A percentile compares a stretch with the other conserved stretches of the same genome.
These are phyloP conservation scores for Ceratocystis alfenasii DNA, from an alignment of 2,329 filamentous ascomycete species.

Conservation along the genomic window DNA sequence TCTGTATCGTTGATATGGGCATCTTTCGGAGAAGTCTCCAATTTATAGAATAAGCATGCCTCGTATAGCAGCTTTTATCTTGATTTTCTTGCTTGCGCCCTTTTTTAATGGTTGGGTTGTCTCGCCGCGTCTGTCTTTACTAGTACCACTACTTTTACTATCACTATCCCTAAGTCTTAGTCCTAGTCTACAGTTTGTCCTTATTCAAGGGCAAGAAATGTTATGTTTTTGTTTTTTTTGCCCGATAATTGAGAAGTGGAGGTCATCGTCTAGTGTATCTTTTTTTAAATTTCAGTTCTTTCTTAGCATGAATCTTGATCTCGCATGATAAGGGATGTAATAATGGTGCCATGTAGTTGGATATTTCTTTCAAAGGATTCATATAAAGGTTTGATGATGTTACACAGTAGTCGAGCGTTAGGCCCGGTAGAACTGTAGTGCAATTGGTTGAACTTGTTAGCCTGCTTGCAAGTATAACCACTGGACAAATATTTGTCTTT, in stretches of 20 bases:
- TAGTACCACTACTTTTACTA: background rate
- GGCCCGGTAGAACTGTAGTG: background rate
- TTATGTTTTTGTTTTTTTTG: background rate
- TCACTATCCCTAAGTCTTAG: conserved; percentile 1
- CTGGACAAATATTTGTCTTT: no score
- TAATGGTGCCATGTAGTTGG: background rate
- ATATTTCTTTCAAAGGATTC: background rate
- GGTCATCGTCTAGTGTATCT: background rate
- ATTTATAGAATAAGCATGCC: conserved; percentile 10
- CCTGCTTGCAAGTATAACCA: no score
- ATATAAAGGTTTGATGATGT: background rate
- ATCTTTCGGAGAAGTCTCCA: conserved; percentile 4
- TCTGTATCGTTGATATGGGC: background rate
- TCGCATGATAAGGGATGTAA: background rate
- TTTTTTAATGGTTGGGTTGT: background rate
- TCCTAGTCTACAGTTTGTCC: conserved; percentile 7
- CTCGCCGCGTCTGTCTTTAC: background rate
- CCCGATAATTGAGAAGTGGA: background rate
- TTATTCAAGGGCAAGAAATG: conserved; percentile 4
- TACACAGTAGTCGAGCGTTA: background rate
- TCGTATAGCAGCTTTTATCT: conserved; percentile 6
- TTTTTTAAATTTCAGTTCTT: background rate
- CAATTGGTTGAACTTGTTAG: no score
- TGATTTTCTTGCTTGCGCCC: conserved; percentile 7
- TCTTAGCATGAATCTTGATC: background rate